phyloP scores from a whole-genome alignment of 257 asterid species.

The Voacanga thouarsii region DNA sequence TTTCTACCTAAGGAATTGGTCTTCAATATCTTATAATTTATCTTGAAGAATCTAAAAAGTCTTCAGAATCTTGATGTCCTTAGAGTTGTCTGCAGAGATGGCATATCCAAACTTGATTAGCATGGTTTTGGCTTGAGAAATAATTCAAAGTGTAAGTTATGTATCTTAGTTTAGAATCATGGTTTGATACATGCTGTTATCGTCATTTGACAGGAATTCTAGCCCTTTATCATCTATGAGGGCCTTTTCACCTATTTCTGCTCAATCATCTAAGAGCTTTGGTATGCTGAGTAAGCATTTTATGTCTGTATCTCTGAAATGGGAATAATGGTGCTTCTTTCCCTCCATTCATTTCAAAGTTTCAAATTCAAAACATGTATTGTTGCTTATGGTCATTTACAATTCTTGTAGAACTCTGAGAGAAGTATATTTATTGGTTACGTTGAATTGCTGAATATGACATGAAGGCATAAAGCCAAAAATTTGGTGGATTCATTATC shows the following conservation, averaged over 20 bases:
- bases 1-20: not conserved
- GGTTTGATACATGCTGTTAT: not conserved
- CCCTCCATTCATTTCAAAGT: not conserved
- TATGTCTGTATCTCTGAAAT: not conserved
- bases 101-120: not conserved
- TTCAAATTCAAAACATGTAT: not conserved
- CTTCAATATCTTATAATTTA: not conserved
- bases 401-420: not conserved
- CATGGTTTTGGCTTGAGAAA: not conserved
- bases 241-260: not conserved
- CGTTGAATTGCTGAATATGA: not conserved
- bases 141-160: not conserved
- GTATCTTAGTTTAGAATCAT: not conserved
- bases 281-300: not conserved
- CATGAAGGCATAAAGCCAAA: not conserved
- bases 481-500: not conserved
- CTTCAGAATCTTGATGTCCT: not conserved
- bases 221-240: not conserved
- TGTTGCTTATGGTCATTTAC: not conserved
- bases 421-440: not conserved
- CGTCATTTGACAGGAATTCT: not conserved
- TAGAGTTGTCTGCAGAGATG: not conserved
- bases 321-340: not conserved
- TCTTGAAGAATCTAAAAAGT: not conserved
- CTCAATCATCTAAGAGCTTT: not conserved